Evolutionary conservation across 805 yeast genomes (phyloP), one percentile per base, ranked within the genome.

Genomic region (Yamadazyma insecticola): DNA sequence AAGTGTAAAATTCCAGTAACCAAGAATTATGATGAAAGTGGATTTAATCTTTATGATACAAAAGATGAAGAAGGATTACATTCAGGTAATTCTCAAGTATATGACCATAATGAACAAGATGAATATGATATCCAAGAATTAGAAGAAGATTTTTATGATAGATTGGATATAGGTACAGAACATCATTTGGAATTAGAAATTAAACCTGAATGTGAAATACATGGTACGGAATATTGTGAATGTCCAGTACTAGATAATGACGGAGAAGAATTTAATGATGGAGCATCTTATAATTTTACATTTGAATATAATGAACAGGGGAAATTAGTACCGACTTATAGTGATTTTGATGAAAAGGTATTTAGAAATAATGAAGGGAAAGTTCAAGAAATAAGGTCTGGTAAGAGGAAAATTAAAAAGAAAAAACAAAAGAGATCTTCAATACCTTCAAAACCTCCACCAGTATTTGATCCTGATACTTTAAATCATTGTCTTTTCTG

Each of bases 261-360:
- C n/a, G 10, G 11, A 19, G 46, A 42, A 14, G 42, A 37, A 17
- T 36, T 39, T 17, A 53, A 53, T 3, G 53, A 57, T 20, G 70
- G 63, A 11, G 67, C 68, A 3, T 58, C 66, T 13, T 65, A 69
- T 40, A 70, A 65, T 37, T 63, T 65, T 35, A 65, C 70, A 6
- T 65, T 65, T 40, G 72, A 65, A 37, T 65, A 65, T 39, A 68
- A 64, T 37, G 50, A 48, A 22, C 55, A 55, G 15, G 71, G 70
- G 3, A 60, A 59, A 37, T 38, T 65, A 22, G 52, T 63, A 6
- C 69, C 70, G n/a, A 55, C 67, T 1, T 55, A 57, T 28, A 59
- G 48, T 39, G 16, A 24, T 13, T 9, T 15, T 10, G 54, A 61
- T n/a, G 67, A 60, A 38, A 63, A 60, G 25, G 59, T 61, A 37